Evolutionary conservation across 306 rosid species (phyloP), one percentile per base, ranked within the genome.

Genomic region (Castanea crenata): DNA sequence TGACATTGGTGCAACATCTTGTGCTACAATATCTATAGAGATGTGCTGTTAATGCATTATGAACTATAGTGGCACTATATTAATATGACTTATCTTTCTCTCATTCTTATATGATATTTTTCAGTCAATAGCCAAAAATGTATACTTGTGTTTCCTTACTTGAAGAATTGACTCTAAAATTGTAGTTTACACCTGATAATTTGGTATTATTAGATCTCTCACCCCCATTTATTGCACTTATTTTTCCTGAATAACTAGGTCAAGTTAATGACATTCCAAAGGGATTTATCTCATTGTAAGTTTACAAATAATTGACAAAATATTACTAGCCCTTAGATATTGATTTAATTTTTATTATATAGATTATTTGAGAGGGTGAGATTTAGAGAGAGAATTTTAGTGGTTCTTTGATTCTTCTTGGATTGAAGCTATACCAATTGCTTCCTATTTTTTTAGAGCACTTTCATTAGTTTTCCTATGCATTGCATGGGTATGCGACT

Each of bases 1-100:
- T 70, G 98, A 95, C 74, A 95, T 95, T 57, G 99, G 99, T 64
- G 91, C 96, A 61, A 95, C 99, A 59, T 90, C 96, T 73, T 86
- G 85, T 79, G 98, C 99, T 55, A 88, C 95, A 75, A 85, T 95
- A 75, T 91, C 95, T 38, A 63, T 95, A 62, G 76, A 88, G 97
- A 97, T 92, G 89, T 56, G 51, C 65, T 77, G 57, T 65, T 76
- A 34, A 23, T 27, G 35, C 12, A 61, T 58, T 61, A 65, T 8
- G 25, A 65, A 65, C 49, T 32, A 12, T 21, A 3, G 71, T 46
- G 9, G 71, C 44, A 32, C 19, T 65, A 32, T 65, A 16, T 65
- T 32, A 44, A 65, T 32, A 4, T 65, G 20, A 13, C 71, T 5
- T 32, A 5, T 4, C 49, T 46, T 34, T 10, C 14, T 65, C 71